Conservation (phyloP, 441 rosid species). For the Raphanus hybrid region DNA sequence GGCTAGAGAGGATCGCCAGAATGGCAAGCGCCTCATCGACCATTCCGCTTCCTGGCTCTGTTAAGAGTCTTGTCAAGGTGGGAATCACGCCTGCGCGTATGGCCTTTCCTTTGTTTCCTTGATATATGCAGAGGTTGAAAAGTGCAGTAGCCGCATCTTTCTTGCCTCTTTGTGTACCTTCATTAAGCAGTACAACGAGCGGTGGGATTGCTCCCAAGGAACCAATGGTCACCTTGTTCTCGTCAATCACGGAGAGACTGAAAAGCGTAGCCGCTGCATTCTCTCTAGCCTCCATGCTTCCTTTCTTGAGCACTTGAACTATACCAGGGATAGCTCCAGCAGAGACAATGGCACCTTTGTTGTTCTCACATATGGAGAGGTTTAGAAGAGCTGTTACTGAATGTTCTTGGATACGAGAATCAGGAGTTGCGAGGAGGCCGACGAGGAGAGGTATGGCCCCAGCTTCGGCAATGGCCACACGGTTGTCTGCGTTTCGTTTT, state of each 20-base stretch:
- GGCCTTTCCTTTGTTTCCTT: slow-evolving; percentile 97
- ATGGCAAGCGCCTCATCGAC: slow-evolving; percentile 92
- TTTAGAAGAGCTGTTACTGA: slow-evolving; percentile 92
- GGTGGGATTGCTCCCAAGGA: not conserved
- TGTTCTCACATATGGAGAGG: slow-evolving; percentile 91
- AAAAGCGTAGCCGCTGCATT: not conserved
- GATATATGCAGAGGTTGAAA: slow-evolving; percentile 91
- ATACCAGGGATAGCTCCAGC: slow-evolving; percentile 31
- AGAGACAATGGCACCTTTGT: slow-evolving; percentile 80
- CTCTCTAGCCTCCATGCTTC: slow-evolving; percentile 2
- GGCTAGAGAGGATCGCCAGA: slow-evolving; percentile 86
- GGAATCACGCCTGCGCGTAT: slow-evolving; percentile 91
- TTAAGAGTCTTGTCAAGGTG: slow-evolving; percentile 68
- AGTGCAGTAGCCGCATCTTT: slow-evolving; percentile 98
- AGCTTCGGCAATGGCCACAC: slow-evolving; percentile 95
- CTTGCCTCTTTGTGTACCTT: slow-evolving; percentile 92
- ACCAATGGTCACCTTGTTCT: not conserved
- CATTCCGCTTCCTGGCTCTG: slow-evolving; percentile 80
- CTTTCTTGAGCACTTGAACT: slow-evolving; percentile 1
- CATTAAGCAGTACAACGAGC: slow-evolving; percentile 56
- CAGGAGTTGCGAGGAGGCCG: slow-evolving; percentile 73
- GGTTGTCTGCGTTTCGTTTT: slow-evolving; percentile 85
- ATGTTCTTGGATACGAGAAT: slow-evolving; percentile 89
- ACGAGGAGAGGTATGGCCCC: slow-evolving; percentile 96
- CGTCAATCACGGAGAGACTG: not conserved